These are phyloP conservation scores for Euphorbia pulcherrima DNA, from an alignment of 345 rosid genomes.

Conservation along the genomic window DNA sequence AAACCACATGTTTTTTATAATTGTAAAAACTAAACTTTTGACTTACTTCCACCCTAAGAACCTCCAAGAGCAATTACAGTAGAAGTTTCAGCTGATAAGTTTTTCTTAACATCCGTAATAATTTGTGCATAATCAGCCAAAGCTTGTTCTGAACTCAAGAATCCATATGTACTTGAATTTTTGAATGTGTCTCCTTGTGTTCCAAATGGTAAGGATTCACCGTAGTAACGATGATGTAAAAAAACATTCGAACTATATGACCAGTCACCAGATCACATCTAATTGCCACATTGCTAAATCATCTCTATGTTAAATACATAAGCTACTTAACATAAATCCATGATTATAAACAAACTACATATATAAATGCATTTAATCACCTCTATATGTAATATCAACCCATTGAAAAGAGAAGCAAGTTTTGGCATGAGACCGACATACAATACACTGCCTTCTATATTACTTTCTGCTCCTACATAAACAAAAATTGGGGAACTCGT, in stretches of 20 bases:
- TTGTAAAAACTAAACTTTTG: too few relatives aligned
- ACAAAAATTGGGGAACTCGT: not conserved
- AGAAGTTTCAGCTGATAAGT: not conserved
- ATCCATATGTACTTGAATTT: not conserved
- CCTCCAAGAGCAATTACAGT: constrained; percentile 15
- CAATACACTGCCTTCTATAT: not conserved
- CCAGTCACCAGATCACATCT: too few relatives aligned
- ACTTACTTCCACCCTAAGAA: constrained; percentile 11
- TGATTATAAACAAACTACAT: too few relatives aligned
- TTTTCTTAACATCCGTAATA: not conserved
- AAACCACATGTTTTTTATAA: too few relatives aligned
- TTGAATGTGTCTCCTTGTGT: not conserved
- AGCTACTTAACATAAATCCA: too few relatives aligned
- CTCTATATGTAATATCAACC: not conserved
- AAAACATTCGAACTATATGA: not conserved
- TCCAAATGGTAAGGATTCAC: constrained; percentile 12
- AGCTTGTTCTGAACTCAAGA: constrained; percentile 13
- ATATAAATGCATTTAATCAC: not conserved
- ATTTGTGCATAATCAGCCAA: constrained; percentile 11
- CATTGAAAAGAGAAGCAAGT: constrained; percentile 5
- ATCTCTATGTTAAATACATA: too few relatives aligned
- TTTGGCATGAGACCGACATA: not conserved
- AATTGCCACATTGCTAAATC: too few relatives aligned
- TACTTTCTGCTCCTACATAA: constrained; percentile 1
- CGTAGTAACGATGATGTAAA: constrained; percentile 10